Evolutionary conservation across 2,329 filamentous ascomycete species (phyloP).

Genomic region (Neoscytalidium dimidiatum): DNA sequence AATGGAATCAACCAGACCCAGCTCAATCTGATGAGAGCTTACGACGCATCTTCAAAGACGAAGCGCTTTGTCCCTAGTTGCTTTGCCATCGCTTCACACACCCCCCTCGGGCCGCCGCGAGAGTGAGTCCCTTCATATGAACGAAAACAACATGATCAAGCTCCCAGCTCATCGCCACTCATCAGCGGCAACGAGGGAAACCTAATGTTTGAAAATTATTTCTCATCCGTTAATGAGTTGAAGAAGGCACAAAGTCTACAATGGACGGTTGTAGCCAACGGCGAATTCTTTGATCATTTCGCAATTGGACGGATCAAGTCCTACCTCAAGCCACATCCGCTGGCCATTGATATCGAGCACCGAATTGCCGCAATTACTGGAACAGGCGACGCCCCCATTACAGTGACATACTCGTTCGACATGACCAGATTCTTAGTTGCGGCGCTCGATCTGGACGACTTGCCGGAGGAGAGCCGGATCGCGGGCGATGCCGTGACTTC

Average conservation of each 20-base stretch:
- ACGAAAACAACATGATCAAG: background rate
- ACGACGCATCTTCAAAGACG: slow-evolving; percentile 41
- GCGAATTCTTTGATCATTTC: slow-evolving; percentile 35
- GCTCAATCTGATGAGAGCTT: slow-evolving; percentile 47
- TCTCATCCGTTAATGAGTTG: slow-evolving; percentile 21
- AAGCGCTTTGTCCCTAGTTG: slow-evolving; percentile 46
- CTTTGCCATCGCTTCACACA: slow-evolving; percentile 36
- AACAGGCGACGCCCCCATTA: slow-evolving; percentile 45
- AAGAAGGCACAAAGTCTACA: slow-evolving; percentile 27
- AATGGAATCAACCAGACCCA: slow-evolving; percentile 36
- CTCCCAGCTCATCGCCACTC: background rate
- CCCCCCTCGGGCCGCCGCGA: no score
- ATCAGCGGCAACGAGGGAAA: background rate
- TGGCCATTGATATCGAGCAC: slow-evolving; percentile 22
- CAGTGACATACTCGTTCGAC: slow-evolving; percentile 54
- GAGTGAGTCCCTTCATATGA: background rate
- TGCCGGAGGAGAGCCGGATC: slow-evolving; percentile 40
- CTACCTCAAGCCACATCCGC: slow-evolving; percentile 23
- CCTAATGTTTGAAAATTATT: background rate
- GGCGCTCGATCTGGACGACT: slow-evolving; percentile 43
- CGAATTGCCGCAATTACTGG: slow-evolving; percentile 51
- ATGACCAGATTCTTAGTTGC: slow-evolving; percentile 50
- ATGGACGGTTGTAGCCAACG: slow-evolving; percentile 30
- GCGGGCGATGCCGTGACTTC: slow-evolving; percentile 21
- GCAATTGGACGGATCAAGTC: slow-evolving; percentile 27